Base-by-base conservation (phyloP, 768 basidiomycete genomes). In the Coprinellus micaceus region DNA sequence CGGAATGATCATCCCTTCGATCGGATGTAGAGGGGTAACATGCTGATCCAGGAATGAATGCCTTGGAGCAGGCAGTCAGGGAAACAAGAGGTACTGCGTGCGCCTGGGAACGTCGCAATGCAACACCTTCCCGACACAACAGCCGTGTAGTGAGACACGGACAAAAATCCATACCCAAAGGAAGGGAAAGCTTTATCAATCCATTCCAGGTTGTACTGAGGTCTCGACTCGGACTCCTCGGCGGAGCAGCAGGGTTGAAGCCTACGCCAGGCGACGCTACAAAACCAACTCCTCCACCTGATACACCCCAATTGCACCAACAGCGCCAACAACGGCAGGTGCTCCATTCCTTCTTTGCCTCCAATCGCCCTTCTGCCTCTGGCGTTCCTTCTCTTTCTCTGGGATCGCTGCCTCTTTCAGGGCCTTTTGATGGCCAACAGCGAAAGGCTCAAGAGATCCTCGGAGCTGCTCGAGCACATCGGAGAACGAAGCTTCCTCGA, bases 211-310 rank as follows among this genome's bases (percentile, higher is more conserved):
- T n/a, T n/a, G n/a, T n/a, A n/a, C n/a, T n/a, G n/a, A n/a, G n/a
- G n/a, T n/a, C n/a, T n/a, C n/a, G n/a, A n/a, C n/a, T n/a, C n/a
- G n/a, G n/a, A n/a, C n/a, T n/a, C n/a, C n/a, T n/a, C n/a, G n/a
- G n/a, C n/a, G n/a, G 26, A 28, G 26, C 26, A 49, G 6, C 47
- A 49, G 30, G 24, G 30, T 28, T 37, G 25, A 4, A 49, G n/a
- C 24, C n/a, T 44, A 7, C 43, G 17, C 2, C 40, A 17, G 22
- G 25, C 4, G 19, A 19, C 2, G 1, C 21, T 72, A 88, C 57
- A 89, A 67, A 30, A 78, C 71, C 60, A 92, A 73, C 62, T 89
- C 86, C 61, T 91, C 89, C 58, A 91, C 64, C 68, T 82, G 84
- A 69, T 91, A 91, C 61, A 83, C 62, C 21, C 87, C 86, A 53